Evolutionary conservation across 208 protist genomes (phyloP).

Genomic region (Chromosphaera perkinsii): DNA sequence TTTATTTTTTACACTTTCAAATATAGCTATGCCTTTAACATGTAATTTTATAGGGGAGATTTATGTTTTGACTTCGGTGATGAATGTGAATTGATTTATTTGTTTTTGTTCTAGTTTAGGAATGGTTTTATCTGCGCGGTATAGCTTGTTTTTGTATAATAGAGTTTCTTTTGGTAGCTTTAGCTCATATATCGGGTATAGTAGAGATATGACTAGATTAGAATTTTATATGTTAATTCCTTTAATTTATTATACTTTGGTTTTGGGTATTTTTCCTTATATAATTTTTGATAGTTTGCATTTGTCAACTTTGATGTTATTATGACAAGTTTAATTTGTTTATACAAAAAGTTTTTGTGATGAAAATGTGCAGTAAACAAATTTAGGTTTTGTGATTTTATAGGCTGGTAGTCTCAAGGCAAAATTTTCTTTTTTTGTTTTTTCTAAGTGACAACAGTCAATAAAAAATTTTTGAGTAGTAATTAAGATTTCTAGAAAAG

Average conservation of each 20-base stretch:
- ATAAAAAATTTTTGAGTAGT: no score
- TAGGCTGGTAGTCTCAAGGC: no score
- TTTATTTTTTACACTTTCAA: slow-evolving; percentile 9
- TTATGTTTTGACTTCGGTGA: slow-evolving; percentile 1
- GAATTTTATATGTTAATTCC: slow-evolving; percentile 42
- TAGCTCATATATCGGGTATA: slow-evolving; percentile 12
- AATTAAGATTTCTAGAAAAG: no score
- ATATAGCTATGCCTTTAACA: slow-evolving; percentile 22
- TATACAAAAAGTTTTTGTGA: no score
- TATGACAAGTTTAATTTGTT: no score
- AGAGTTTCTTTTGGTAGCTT: slow-evolving; percentile 15
- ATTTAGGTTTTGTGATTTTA: no score
- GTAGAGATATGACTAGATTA: slow-evolving; percentile 20
- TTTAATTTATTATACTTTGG: slow-evolving; percentile 24
- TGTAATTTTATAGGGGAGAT: slow-evolving; percentile 29
- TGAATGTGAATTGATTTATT: slow-evolving; percentile 5
- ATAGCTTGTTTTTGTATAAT: slow-evolving; percentile 26
- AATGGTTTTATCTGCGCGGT: slow-evolving; percentile 22
- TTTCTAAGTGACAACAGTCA: no score
- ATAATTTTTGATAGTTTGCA: no score
- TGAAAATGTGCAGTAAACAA: no score
- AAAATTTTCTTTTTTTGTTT: no score
- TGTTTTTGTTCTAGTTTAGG: not conserved
- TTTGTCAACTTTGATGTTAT: no score
- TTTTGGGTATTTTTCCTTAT: slow-evolving; percentile 18